These are phyloP conservation scores for Chrysanthemum makinoi DNA, from an alignment of 129 eudicot species.

Conservation along the genomic window DNA sequence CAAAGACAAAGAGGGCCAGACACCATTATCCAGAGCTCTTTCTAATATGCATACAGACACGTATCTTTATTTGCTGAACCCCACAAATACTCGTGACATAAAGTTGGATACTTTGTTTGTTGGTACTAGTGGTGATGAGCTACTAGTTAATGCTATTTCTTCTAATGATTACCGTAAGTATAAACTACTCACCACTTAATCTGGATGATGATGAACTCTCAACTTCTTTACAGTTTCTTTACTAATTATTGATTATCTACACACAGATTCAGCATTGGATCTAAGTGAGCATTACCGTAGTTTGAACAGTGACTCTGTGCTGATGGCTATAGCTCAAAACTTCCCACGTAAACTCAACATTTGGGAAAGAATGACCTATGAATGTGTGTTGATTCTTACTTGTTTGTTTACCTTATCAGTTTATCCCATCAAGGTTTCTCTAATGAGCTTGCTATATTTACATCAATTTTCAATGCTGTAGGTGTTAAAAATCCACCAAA, in stretches of 20 bases:
- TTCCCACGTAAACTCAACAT: not conserved
- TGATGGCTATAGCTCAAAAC: conserved; percentile 14
- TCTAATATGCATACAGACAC: conserved; percentile 17
- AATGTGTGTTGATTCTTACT: not conserved
- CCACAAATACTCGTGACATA: not conserved
- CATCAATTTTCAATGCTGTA: no score
- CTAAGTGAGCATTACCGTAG: not conserved
- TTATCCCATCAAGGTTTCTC: no score
- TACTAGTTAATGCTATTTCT: not conserved
- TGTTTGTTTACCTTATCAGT: no score
- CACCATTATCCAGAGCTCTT: not conserved
- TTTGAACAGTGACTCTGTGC: not conserved
- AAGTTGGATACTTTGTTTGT: not conserved
- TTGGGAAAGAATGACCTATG: not conserved
- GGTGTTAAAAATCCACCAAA: not conserved
- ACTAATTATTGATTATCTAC: not conserved
- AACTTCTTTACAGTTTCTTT: not conserved
- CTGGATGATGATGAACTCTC: not conserved
- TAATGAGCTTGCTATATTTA: no score
- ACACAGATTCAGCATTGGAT: not conserved
- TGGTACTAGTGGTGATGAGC: not conserved
- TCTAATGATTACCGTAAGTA: conserved; percentile 14
- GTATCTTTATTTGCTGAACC: not conserved
- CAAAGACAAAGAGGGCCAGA: not conserved
- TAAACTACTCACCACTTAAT: not conserved